phyloP scores from a whole-genome alignment of 208 protist species.

The Acanthamoeba castellanii region DNA sequence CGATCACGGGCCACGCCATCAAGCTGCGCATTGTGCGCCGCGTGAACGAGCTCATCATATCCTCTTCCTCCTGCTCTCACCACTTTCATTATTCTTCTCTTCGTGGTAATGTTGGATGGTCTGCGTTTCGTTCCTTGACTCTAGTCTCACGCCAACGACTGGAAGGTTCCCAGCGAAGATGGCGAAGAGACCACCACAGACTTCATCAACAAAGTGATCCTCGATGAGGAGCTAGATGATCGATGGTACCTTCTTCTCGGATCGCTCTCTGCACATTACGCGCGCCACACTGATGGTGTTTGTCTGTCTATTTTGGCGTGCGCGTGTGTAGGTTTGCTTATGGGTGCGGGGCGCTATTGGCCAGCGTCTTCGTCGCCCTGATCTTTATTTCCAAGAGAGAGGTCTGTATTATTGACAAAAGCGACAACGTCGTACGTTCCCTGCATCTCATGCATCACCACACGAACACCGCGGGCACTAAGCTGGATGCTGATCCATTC shows the following conservation, averaged over 20 bases:
- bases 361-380: not conserved
- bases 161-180: not conserved
- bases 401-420: slow-evolving; percentile 24
- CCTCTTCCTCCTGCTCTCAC: not conserved
- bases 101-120: not conserved
- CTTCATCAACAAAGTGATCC: not conserved
- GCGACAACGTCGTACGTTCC: not conserved
- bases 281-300: not conserved
- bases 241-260: not conserved
- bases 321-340: not conserved
- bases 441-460: not conserved
- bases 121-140: not conserved
- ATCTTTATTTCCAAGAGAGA: not conserved
- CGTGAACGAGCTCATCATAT: slow-evolving; percentile 18
- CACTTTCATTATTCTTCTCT: not conserved
- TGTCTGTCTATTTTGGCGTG: not conserved
- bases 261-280: not conserved
- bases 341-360: not conserved
- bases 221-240: slow-evolving; percentile 14
- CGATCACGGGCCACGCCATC: not conserved
- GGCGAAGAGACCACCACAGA: not conserved
- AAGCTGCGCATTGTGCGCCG: slow-evolving; percentile 29
- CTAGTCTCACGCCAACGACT: slow-evolving; percentile 3
- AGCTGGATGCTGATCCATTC: not conserved
- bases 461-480: too few species aligned